A percentile compares a stretch with the other conserved stretches of the same genome.
These are phyloP conservation scores for Moricandia arvensis DNA, from an alignment of 345 rosid genomes.

Conservation along the genomic window DNA sequence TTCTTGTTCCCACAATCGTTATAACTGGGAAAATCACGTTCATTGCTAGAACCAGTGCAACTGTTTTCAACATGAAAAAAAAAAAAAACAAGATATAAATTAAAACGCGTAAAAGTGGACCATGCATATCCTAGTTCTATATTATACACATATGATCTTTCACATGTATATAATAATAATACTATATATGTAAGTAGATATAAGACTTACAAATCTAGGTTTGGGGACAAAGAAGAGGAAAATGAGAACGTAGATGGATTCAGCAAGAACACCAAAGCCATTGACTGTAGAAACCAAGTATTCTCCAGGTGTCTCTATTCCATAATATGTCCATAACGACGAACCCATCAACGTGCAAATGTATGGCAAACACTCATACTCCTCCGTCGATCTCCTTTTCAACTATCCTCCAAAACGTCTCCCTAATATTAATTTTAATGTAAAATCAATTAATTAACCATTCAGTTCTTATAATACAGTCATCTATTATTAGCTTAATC, in stretches of 20 bases:
- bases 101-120: slow-evolving; percentile 16
- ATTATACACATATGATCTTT: background rate
- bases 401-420: slow-evolving; percentile 58
- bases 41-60: slow-evolving; percentile 40
- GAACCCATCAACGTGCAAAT: slow-evolving; percentile 62
- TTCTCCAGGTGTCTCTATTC: slow-evolving; percentile 65
- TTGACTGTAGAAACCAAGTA: slow-evolving; percentile 69
- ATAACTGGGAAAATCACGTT: slow-evolving; percentile 50
- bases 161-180: background rate
- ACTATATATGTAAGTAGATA: background rate
- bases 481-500: background rate
- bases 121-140: background rate
- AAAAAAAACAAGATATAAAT: background rate
- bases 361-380: slow-evolving; percentile 71
- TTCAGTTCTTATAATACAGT: background rate
- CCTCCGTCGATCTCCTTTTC: slow-evolving; percentile 55
- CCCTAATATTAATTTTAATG: slow-evolving; percentile 31
- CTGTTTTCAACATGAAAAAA: slow-evolving; percentile 47
- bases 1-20: slow-evolving; percentile 46
- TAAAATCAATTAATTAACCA: background rate
- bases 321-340: slow-evolving; percentile 79
- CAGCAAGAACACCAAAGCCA: slow-evolving; percentile 64
- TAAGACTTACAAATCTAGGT: slow-evolving; percentile 41
- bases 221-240: slow-evolving; percentile 53
- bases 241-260: slow-evolving; percentile 47